phyloP scores from a whole-genome alignment of 495 filamentous ascomycete genomes.

The Neurospora sp. region DNA sequence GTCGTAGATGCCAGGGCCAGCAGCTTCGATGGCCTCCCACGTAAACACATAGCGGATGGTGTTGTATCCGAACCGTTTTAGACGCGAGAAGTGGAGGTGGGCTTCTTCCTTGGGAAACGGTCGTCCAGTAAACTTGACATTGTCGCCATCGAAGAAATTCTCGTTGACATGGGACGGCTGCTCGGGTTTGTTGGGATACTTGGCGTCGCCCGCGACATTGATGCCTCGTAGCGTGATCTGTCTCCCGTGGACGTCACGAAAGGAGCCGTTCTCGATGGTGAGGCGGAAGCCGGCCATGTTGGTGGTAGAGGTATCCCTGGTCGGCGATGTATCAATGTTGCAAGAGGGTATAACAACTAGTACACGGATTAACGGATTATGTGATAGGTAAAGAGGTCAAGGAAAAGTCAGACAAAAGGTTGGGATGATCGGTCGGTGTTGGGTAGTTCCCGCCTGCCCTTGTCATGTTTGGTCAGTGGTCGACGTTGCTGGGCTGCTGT shows the following conservation, averaged over 20 bases:
- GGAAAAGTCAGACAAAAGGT: not conserved
- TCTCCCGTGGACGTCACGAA: conserved; percentile 52
- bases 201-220: conserved; percentile 56
- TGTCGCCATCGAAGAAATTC: conserved; percentile 85
- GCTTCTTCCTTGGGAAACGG: conserved; percentile 79
- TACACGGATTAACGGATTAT: not conserved
- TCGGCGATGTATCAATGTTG: not conserved
- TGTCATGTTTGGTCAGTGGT: not conserved
- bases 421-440: not conserved
- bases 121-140: conserved; percentile 77
- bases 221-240: conserved; percentile 52
- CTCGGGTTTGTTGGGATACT: conserved; percentile 63
- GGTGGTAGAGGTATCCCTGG: not conserved
- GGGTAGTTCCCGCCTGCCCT: not conserved
- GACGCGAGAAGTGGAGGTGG: conserved; percentile 73
- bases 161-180: conserved; percentile 68
- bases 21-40: conserved; percentile 97
- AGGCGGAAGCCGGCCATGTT: conserved; percentile 46
- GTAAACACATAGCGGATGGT: conserved; percentile 94
- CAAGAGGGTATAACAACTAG: not conserved
- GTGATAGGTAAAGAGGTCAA: not conserved
- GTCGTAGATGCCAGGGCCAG: conserved; percentile 88
- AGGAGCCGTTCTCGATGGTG: conserved; percentile 70
- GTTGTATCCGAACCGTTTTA: conserved; percentile 88
- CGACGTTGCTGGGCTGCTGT: not conserved